Percentiles rank a stretch among this genome's conserved stretches.
Conservation (phyloP, 2,329 filamentous ascomycete genomes). For the Beauveria brongniartii region DNA sequence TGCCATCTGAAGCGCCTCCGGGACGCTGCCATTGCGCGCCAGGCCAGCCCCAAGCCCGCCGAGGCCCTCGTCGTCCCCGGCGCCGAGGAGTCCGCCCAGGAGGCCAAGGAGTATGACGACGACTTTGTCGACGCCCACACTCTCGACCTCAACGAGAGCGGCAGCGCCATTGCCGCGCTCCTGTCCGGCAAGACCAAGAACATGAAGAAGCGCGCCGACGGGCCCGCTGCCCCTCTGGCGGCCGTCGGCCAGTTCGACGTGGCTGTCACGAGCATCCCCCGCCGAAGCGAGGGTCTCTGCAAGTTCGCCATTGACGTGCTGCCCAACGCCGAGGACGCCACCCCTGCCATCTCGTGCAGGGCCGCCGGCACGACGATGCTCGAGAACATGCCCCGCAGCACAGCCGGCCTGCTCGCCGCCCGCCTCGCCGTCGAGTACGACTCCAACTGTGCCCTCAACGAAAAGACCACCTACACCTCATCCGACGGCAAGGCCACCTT, state of each 20-base stretch:
- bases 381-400: not conserved
- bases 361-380: not conserved
- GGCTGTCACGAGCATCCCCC: not conserved
- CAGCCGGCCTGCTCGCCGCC: not conserved
- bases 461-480: not conserved
- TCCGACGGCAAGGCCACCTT: not conserved
- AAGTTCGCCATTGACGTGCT: not conserved
- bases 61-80: too few relatives aligned
- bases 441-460: rapidly evolving
- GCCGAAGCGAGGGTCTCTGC: not conserved
- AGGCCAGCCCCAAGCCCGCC: too few relatives aligned
- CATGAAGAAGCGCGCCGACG: not conserved
- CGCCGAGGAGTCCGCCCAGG: too few relatives aligned
- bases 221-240: not conserved
- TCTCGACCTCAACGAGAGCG: too few relatives aligned
- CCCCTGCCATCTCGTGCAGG: not conserved
- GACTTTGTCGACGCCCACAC: too few relatives aligned
- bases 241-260: not conserved
- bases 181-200: not conserved
- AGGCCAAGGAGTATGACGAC: too few relatives aligned
- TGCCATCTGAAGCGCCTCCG: not conserved
- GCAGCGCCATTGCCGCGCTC: not conserved
- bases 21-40: not conserved
- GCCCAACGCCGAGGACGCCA: not conserved
- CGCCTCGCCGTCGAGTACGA: not conserved